Evolutionary conservation across 2,329 filamentous ascomycete species (phyloP).

Genomic region (Geosmithia morbida): DNA sequence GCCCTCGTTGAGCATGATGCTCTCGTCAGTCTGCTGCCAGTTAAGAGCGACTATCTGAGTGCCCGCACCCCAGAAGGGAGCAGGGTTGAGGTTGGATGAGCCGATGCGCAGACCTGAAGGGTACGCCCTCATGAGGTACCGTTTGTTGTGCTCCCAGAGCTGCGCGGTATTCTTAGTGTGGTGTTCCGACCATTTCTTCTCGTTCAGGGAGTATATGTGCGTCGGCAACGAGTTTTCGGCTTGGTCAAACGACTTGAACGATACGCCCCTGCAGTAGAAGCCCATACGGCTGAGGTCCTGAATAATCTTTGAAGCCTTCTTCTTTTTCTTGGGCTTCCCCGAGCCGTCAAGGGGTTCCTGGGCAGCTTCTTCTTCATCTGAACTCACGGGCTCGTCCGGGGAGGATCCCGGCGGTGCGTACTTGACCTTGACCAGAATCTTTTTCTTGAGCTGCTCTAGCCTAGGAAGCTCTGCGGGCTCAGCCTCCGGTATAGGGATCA

Average conservation of each 20-base stretch:
- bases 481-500: slow-evolving; percentile 42
- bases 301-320: slow-evolving; percentile 53
- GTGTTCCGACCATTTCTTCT: slow-evolving; percentile 48
- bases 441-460: slow-evolving; percentile 55
- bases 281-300: slow-evolving; percentile 62
- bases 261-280: slow-evolving; percentile 70
- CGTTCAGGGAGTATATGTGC: slow-evolving; percentile 55
- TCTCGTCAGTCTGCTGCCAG: slow-evolving; percentile 83
- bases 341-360: slow-evolving; percentile 11
- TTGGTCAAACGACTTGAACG: slow-evolving; percentile 66
- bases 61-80: slow-evolving; percentile 74
- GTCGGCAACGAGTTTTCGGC: slow-evolving; percentile 52
- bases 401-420: slow-evolving; percentile 34
- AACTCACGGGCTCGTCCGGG: slow-evolving; percentile 15
- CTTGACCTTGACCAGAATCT: slow-evolving; percentile 78
- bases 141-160: slow-evolving; percentile 70
- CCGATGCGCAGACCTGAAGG: slow-evolving; percentile 69
- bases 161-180: slow-evolving; percentile 30
- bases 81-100: slow-evolving; percentile 78
- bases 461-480: slow-evolving; percentile 43
- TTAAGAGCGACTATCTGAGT: slow-evolving; percentile 87
- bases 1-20: slow-evolving; percentile 90
- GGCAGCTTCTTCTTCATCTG: slow-evolving; percentile 21
- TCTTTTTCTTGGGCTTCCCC: slow-evolving; percentile 13
- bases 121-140: slow-evolving; percentile 77